These are phyloP conservation scores for Sphenostylis stenocarpa DNA, from an alignment of 306 rosid species.

Conservation along the genomic window DNA sequence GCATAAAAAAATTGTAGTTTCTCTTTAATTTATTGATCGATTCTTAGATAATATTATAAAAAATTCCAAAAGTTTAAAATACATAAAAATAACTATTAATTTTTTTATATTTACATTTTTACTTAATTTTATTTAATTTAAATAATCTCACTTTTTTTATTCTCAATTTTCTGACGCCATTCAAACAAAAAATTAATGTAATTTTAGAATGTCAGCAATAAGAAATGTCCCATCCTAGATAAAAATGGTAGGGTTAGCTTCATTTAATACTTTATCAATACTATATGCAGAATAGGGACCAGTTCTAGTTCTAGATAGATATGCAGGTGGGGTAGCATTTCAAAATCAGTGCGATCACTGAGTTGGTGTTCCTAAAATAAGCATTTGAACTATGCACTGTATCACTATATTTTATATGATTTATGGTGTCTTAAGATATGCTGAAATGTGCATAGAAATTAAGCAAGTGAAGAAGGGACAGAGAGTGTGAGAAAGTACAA, in stretches of 20 bases:
- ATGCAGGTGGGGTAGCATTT: neutral
- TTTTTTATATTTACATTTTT: no score
- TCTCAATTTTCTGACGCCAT: no score
- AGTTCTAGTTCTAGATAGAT: neutral
- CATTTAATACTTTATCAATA: conserved; percentile 15
- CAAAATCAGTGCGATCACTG: conserved; percentile 1
- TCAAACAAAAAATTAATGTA: no score
- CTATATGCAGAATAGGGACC: neutral
- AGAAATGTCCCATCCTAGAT: neutral
- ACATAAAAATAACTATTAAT: no score
- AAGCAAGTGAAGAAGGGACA: neutral
- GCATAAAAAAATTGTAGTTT: no score
- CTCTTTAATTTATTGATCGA: no score
- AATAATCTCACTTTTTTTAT: no score
- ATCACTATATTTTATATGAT: no score
- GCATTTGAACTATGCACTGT: no score
- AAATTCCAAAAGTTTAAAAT: no score
- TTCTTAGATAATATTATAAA: no score
- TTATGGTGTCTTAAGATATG: neutral
- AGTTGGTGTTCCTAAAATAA: neutral
- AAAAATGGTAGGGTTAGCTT: neutral
- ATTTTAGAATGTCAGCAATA: neutral
- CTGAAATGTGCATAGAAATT: neutral
- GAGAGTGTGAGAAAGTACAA: neutral
- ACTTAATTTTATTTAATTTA: no score